Conservation (phyloP, 495 filamentous ascomycete genomes). For the Penicillium samsonianum region DNA sequence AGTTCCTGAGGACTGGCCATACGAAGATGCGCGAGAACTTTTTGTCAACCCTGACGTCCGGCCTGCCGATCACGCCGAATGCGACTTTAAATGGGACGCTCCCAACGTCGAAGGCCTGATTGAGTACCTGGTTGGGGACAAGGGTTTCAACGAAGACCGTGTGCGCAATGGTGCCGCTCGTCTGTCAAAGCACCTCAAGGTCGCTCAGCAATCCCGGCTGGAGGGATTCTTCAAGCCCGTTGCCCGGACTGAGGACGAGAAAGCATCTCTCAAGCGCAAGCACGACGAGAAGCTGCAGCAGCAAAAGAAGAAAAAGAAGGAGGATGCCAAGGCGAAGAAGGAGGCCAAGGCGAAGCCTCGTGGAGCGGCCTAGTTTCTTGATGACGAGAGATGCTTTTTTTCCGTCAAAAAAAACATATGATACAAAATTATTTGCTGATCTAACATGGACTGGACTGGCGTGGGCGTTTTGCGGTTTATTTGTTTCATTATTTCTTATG, state of each 20-base stretch:
- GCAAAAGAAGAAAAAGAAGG: constrained; percentile 92
- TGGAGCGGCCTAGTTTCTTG: constrained; percentile 52
- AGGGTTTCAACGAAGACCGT: constrained; percentile 94
- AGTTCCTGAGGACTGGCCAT: constrained; percentile 92
- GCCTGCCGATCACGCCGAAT: constrained; percentile 79
- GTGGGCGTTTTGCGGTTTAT: constrained; percentile 17
- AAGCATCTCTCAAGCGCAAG: constrained; percentile 84
- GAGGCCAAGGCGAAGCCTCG: constrained; percentile 85
- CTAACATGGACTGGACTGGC: constrained; percentile 14
- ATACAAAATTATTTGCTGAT: constrained; percentile 9
- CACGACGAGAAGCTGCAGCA: constrained; percentile 84
- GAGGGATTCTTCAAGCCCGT: constrained; percentile 97
- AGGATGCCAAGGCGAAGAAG: constrained; percentile 83
- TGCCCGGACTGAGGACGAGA: constrained; percentile 83
- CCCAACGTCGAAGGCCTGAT: constrained; percentile 88
- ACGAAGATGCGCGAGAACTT: constrained; percentile 82
- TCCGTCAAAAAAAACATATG: constrained; percentile 1
- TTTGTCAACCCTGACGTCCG: constrained; percentile 89
- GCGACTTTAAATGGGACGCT: constrained; percentile 96
- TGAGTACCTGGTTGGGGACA: constrained; percentile 85
- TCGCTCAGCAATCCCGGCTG: constrained; percentile 83
- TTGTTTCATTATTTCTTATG: constrained; percentile 8
- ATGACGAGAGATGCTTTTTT: neutral
- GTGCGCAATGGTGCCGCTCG: constrained; percentile 75
- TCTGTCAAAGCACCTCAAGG: constrained; percentile 85